Conservation (phyloP, 306 rosid genomes). For the Acacia confusa region DNA sequence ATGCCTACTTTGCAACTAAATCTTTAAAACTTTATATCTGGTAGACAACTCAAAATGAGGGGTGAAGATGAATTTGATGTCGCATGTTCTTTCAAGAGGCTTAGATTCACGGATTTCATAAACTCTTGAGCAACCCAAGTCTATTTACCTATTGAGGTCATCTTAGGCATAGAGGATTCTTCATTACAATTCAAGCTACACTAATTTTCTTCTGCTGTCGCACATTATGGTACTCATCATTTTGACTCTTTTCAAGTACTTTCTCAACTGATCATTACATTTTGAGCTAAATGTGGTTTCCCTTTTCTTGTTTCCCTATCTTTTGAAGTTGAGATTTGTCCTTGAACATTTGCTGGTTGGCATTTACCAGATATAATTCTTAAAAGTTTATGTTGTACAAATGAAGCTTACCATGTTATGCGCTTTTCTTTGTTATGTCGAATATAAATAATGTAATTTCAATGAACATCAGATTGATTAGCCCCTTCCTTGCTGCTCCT, state of each 20-base stretch:
- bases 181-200: neutral
- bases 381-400: neutral
- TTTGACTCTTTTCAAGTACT: constrained; percentile 2
- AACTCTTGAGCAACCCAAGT: constrained; percentile 11
- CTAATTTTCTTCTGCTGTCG: neutral
- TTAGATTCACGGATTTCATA: constrained; percentile 8
- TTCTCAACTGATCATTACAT: constrained; percentile 14
- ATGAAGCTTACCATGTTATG: neutral
- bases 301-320: neutral
- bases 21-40: constrained; percentile 23
- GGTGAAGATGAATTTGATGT: constrained; percentile 21
- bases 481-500: constrained; percentile 3
- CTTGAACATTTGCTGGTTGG: neutral
- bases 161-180: constrained; percentile 21
- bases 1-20: constrained; percentile 12
- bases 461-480: neutral
- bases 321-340: constrained; percentile 13
- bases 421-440: neutral
- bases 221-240: constrained; percentile 19
- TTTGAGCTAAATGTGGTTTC: neutral
- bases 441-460: neutral
- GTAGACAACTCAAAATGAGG: constrained; percentile 17
- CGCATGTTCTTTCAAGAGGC: constrained; percentile 21
- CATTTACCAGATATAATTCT: neutral
- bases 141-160: neutral